These are phyloP conservation scores for Talaromyces proteolyticus DNA, from an alignment of 495 filamentous ascomycete species.

Conservation along the genomic window DNA sequence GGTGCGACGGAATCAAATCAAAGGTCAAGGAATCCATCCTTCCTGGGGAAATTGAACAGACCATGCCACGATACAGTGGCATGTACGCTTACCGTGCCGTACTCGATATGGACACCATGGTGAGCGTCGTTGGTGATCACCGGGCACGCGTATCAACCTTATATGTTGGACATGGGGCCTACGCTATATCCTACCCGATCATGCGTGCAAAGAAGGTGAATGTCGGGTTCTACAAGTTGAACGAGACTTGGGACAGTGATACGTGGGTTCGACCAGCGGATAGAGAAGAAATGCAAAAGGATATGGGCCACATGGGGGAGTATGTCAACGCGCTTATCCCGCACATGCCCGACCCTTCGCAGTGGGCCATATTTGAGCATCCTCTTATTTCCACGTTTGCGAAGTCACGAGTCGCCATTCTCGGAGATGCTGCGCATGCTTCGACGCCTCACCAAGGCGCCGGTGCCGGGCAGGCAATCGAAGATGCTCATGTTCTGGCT, in stretches of 20 bases:
- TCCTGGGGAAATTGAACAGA: slow-evolving; percentile 27
- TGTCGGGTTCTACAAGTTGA: slow-evolving; percentile 14
- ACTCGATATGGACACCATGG: slow-evolving; percentile 45
- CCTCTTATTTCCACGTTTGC: slow-evolving; percentile 33
- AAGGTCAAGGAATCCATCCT: slow-evolving; percentile 34
- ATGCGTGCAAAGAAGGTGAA: background rate
- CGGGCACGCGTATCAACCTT: slow-evolving; percentile 36
- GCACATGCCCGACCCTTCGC: slow-evolving; percentile 35
- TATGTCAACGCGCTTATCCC: slow-evolving; percentile 21
- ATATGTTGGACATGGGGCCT: slow-evolving; percentile 16
- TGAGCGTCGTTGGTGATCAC: slow-evolving; percentile 40
- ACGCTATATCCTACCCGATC: background rate
- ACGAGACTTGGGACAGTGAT: no score
- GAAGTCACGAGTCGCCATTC: slow-evolving; percentile 32
- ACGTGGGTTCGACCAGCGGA: no score
- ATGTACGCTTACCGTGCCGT: slow-evolving; percentile 47
- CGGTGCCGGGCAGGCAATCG: slow-evolving; percentile 51
- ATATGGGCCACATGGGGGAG: slow-evolving; percentile 15
- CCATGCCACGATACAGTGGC: slow-evolving; percentile 36
- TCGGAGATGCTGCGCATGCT: slow-evolving; percentile 47
- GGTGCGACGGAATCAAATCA: slow-evolving; percentile 57
- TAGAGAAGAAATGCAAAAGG: no score
- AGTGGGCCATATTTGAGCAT: slow-evolving; percentile 51
- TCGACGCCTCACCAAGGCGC: slow-evolving; percentile 45
- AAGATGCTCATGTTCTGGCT: slow-evolving; percentile 45